These are phyloP conservation scores for Mycena belliarum DNA, from an alignment of 768 basidiomycete genomes.

Conservation along the genomic window DNA sequence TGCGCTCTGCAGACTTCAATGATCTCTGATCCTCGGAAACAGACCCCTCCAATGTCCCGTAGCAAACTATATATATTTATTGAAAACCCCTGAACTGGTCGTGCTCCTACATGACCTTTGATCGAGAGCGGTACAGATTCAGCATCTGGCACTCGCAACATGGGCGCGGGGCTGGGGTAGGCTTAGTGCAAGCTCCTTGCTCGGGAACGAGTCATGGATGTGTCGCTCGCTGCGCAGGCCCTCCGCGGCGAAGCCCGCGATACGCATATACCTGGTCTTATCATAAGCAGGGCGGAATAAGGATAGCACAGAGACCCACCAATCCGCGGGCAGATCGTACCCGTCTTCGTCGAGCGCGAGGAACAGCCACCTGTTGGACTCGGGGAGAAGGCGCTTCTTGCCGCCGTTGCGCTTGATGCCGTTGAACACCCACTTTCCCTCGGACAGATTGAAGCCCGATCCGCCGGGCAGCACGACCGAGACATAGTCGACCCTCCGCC, in stretches of 20 bases:
- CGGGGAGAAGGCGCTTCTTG: conserved; percentile 59
- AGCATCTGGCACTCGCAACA: no score
- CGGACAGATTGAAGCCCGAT: conserved; percentile 71
- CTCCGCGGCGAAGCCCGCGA: conserved; percentile 72
- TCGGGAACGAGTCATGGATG: conserved; percentile 63
- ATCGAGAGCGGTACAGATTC: no score
- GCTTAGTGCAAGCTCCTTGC: conserved; percentile 74
- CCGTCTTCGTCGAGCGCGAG: conserved; percentile 80
- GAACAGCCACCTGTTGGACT: conserved; percentile 58
- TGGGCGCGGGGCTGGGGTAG: no score
- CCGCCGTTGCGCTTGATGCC: conserved; percentile 73
- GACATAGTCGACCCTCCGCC: conserved; percentile 72
- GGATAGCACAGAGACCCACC: conserved; percentile 44
- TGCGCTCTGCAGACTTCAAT: neutral
- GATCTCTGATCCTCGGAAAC: no score
- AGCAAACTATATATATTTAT: no score
- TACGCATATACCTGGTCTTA: conserved; percentile 67
- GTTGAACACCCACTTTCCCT: conserved; percentile 74
- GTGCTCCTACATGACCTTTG: no score
- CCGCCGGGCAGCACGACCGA: conserved; percentile 83
- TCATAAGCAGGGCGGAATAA: neutral
- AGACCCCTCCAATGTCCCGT: no score
- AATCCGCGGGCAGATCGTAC: conserved; percentile 75
- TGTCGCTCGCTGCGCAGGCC: conserved; percentile 63
- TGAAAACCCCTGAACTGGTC: no score